Base-by-base conservation (phyloP, 1,139 yeast genomes). In the Torulaspora globosa region DNA sequence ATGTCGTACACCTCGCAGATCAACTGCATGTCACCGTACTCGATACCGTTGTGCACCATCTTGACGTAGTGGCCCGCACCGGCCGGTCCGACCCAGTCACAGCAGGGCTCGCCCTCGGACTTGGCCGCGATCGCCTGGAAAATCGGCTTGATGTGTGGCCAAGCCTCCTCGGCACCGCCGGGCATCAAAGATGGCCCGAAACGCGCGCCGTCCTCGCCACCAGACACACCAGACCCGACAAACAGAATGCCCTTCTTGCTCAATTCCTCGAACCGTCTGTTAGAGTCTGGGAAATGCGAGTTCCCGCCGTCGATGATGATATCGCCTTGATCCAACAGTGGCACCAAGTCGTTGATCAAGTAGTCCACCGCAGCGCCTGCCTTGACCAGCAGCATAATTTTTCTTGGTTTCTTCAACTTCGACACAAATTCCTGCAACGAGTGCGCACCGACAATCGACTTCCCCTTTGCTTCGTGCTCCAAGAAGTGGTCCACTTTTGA, bases 191-290 rank as follows among this genome's bases (percentile, higher is more conserved):
- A 90, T 54, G 98, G 98, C 68, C 98, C 98, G 72, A 86, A 80
- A 76, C 98, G 88, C 64, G 98, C 98, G 80, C 98, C 98, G 72
- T 92, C 98, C 75, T 92, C 98, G 78, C 98, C 98, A 74, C 98
- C 98, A 62, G 97, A 92, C 56, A 92, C 98, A 84, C 98, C 98
- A 55, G 96, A 88, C 65, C 98, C 98, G 57, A 92, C 98, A 64
- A 89, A 92, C 58, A 82, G 76, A 67, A 90, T 82, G 42, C 96
- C 97, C 78, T 90, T 82, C 53, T 72, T 73, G 72, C 86, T 82
- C 70, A 92, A 81, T 66, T 88, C 95, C 48, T 79, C 94, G 77
- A 73, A 88, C 75, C 98, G 88, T 76, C 98, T 89, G 84, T 89
- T 89, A 51, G 97, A 72, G 75, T 92, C 98, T 71, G 97, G 96